Base-by-base conservation (phyloP, 2,329 filamentous ascomycete species). In the Diplocarpon mali region DNA sequence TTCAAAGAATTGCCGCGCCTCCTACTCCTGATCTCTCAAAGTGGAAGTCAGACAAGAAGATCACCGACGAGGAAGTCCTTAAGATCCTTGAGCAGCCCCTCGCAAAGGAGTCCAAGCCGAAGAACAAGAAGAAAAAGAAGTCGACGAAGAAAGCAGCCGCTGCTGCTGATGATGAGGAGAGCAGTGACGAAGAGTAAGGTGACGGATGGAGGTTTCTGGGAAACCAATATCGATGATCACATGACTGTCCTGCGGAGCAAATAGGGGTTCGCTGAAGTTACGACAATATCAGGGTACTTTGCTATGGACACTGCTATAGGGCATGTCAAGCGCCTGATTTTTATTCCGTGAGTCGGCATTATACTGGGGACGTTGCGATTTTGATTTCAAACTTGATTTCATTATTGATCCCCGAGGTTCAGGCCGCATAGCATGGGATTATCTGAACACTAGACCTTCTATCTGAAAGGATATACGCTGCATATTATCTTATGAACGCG, bases 11-110 rank as follows among this genome's bases (percentile, higher is more conserved):
- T 47, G 81, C 86, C 58, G 81, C 76, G 20, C 82, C 92, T 29
- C 79, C 85, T 50, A 65, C 80, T 16, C 73, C 83, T 52, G 87
- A 96, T 62, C 65, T 92, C 50, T 76, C 74, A 63, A 88, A 89
- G 71, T 78, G 83, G 73, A 83, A 95, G 76, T 83, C 86, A 29
- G 89, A 96, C 67, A 96, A 96, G 78, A 95, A 95, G 77, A 95
- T 98, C 61, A 83, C 80, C 55, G 90, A 96, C 54, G 87, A 94
- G 70, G 90, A 96, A 70, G 75, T 98, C 55, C 79, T 96, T 58
- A 86, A 92, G 74, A 90, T 96, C 53, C 76, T 98, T 41, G 88
- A 92, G 69, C 85, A 85, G 66, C 90, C 90, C 28, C 69, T 95
- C 58, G 72, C 81, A 54, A 86, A 85, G 69, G 85, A 85, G 69